Percentiles rank a stretch among this genome's conserved stretches.
Conservation (phyloP, 306 rosid species). For the Psophocarpus tetragonolobus region DNA sequence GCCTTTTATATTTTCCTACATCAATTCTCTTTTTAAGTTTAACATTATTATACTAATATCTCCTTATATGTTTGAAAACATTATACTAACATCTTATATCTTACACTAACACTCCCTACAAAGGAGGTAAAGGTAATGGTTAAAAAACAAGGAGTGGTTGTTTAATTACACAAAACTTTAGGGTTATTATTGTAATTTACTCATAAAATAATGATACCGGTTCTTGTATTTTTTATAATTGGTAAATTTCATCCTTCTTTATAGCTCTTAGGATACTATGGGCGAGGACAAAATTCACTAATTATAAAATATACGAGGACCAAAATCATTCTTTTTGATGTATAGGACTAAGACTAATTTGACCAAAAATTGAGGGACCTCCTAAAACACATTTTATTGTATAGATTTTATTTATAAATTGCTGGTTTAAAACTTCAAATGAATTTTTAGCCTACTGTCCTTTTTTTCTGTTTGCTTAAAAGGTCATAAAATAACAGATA, state of each 20-base stretch:
- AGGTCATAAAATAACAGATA: background rate
- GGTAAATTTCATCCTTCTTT: background rate
- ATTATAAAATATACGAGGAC: background rate
- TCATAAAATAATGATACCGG: background rate
- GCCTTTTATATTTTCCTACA: too few relatives aligned
- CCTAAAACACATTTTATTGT: background rate
- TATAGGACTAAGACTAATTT: background rate
- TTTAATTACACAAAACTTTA: too few relatives aligned
- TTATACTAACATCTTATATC: too few relatives aligned
- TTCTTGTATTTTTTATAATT: background rate
- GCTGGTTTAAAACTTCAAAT: conserved; percentile 19
- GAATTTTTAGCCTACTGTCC: background rate
- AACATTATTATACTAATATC: too few relatives aligned
- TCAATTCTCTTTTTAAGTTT: too few relatives aligned
- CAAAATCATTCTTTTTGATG: background rate
- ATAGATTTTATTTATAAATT: background rate
- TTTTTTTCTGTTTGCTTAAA: conserved; percentile 1
- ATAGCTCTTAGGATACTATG: background rate
- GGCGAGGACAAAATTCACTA: background rate
- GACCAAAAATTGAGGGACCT: background rate
- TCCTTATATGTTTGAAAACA: too few relatives aligned
- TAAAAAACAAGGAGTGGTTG: too few relatives aligned
- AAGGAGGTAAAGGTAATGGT: too few relatives aligned
- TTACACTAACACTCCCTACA: too few relatives aligned
- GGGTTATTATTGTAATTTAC: too few relatives aligned